These are phyloP conservation scores for Verbascum thapsus DNA, from an alignment of 257 asterid genomes.

Conservation along the genomic window DNA sequence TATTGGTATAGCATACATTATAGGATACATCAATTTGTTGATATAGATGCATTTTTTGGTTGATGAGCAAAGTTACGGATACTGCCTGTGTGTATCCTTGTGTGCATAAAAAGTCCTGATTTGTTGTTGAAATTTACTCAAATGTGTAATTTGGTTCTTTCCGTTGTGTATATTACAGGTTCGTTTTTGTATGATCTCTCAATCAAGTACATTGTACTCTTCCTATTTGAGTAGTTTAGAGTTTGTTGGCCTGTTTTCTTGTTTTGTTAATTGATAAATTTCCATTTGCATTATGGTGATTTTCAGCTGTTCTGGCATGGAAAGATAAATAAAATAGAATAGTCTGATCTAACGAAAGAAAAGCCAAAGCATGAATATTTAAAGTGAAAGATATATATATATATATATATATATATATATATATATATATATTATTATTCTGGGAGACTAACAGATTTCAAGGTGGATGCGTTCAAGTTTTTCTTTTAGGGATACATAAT, in stretches of 20 bases:
- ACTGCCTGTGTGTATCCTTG: conserved; percentile 30
- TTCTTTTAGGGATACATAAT: conserved; percentile 46
- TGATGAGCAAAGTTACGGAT: conserved; percentile 28
- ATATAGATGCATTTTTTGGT: conserved; percentile 32
- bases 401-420: too few species aligned
- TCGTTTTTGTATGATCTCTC: conserved; percentile 36
- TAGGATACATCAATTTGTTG: conserved; percentile 31
- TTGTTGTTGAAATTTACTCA: conserved; percentile 38
- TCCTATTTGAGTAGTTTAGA: neutral
- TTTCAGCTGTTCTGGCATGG: too few species aligned
- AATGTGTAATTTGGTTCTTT: conserved; percentile 33
- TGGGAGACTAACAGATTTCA: conserved; percentile 89
- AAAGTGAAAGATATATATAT: too few species aligned
- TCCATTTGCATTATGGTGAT: neutral
- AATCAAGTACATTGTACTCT: neutral
- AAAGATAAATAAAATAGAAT: too few species aligned
- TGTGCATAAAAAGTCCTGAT: conserved; percentile 24
- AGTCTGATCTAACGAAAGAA: too few species aligned
- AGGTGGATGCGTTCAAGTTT: conserved; percentile 86
- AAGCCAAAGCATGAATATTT: too few species aligned
- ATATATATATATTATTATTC: too few species aligned
- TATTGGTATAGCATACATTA: conserved; percentile 33
- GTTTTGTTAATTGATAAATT: neutral
- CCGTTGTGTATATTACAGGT: conserved; percentile 48
- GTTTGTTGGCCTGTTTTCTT: conserved; percentile 10